Evolutionary conservation across 2,329 filamentous ascomycete species (phyloP), one percentile per base, ranked within the genome.

Genomic region (Sclerotinia borealis): DNA sequence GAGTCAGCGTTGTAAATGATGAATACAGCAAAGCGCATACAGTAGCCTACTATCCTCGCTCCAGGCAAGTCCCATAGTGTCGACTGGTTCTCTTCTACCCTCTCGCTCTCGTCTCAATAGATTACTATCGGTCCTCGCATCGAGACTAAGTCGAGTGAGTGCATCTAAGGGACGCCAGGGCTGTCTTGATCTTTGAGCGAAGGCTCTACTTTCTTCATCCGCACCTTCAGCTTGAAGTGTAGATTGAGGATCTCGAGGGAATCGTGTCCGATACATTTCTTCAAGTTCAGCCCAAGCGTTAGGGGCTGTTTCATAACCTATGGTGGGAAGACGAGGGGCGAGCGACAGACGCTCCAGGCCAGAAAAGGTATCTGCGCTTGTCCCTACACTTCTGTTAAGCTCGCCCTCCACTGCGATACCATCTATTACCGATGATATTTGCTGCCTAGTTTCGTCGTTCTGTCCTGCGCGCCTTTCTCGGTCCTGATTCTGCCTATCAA

Each of bases 61-160:
- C 85, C 85, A 88, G 27, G 80, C 78, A 68, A 86, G 75, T 2
- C 85, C 85, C 13, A 85, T 83, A 1, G 85, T 88, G 59, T 86
- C 84, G 55, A 85, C 81, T 3, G 80, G 45, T 27, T 45, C 62
- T 25, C 31, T 55, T 13, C 60, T 56, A 11, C 50, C 19, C 41
- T 62, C 50, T 22, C 60, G 50, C 41, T 69, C 73, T 62, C 68
- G 71, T 64, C 68, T 71, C 62, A 50, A 69, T 67, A 58, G 68
- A 70, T 17, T 70, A 68, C 15, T 70, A 65, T 63, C 71, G 64
- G 63, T 74, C 71, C 50, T 74, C 68, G 47, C 65, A 66, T 70
- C 75, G 72, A 49, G 22, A 8, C 56, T 61, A 36, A 58, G 52
- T 10, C 52, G 48, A 54, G 50, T 59, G 3, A 66, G 36, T 25